phyloP scores from a whole-genome alignment of 495 filamentous ascomycete species.

The Aspergillus kassunensis region DNA sequence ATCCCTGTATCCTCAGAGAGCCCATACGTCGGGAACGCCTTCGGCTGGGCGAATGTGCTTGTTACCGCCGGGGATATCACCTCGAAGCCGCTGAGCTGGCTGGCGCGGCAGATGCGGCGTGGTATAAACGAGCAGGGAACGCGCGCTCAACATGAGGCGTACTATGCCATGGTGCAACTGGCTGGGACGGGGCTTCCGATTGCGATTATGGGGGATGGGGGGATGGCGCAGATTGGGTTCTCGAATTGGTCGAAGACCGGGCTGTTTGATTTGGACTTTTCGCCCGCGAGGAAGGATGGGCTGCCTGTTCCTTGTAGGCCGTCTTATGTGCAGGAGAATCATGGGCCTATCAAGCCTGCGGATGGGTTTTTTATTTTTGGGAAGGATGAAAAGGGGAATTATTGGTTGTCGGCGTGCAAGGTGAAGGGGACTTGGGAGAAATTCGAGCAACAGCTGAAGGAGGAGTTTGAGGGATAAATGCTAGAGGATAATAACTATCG shows the following conservation, averaged over 20 bases:
- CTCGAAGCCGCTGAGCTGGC: constrained; percentile 36
- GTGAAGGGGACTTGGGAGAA: constrained; percentile 24
- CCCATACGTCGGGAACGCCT: constrained; percentile 23
- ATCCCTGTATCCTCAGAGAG: constrained; percentile 22
- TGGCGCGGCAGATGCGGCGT: constrained; percentile 32
- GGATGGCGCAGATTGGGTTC: constrained; percentile 32
- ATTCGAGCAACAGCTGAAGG: constrained; percentile 21
- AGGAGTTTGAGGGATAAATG: constrained; percentile 15
- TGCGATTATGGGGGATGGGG: constrained; percentile 32
- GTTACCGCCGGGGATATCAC: constrained; percentile 29
- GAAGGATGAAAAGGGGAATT: constrained; percentile 47
- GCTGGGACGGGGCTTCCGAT: constrained; percentile 19
- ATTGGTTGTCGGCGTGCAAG: constrained; percentile 34
- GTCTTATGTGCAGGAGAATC: constrained; percentile 26
- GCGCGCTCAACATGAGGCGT: constrained; percentile 37
- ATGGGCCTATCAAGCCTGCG: constrained; percentile 22
- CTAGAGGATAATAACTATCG: no score
- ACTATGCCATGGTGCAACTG: constrained; percentile 21
- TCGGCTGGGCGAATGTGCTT: constrained; percentile 30
- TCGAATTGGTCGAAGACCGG: constrained; percentile 46
- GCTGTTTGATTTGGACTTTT: constrained; percentile 46
- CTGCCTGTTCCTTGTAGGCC: constrained; percentile 29
- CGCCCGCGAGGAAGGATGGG: constrained; percentile 26
- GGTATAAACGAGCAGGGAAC: constrained; percentile 42
- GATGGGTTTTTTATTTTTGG: constrained; percentile 38